Conservation (phyloP, 2,329 filamentous ascomycete species). For the Aspergillus brasiliensis region DNA sequence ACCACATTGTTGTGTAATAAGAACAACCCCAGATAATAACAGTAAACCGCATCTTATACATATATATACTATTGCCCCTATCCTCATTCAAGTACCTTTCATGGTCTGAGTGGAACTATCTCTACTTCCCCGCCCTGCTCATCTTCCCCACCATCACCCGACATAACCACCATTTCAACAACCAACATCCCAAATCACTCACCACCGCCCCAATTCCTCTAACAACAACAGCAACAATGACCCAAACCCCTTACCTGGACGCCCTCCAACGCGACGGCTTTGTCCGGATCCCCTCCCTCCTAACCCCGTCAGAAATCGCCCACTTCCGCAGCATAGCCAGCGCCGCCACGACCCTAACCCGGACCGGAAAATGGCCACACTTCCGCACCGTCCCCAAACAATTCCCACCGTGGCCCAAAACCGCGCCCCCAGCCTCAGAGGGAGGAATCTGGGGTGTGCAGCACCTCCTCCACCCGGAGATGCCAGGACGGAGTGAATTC, state of each 20-base stretch:
- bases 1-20: constrained; percentile 16
- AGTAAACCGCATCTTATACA: not conserved
- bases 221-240: constrained; percentile 16
- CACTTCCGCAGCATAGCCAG: constrained; percentile 63
- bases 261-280: constrained; percentile 72
- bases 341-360: constrained; percentile 62
- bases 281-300: constrained; percentile 68
- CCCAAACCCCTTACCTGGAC: constrained; percentile 46
- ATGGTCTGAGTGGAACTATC: not conserved
- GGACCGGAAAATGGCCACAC: constrained; percentile 74
- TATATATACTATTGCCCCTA: not conserved
- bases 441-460: constrained; percentile 87
- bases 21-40: not conserved
- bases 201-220: too few relatives aligned
- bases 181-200: not conserved
- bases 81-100: too few relatives aligned
- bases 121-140: not conserved
- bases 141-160: not conserved
- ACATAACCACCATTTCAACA: not conserved
- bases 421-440: constrained; percentile 48
- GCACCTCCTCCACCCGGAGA: constrained; percentile 74
- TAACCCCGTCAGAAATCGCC: constrained; percentile 59
- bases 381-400: constrained; percentile 85
- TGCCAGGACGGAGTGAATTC: constrained; percentile 65
- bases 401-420: constrained; percentile 80